A percentile compares a stretch with the other conserved stretches of the same genome.
Evolutionary conservation across 495 filamentous ascomycete species (phyloP).

Genomic region (Niebla homalea): DNA sequence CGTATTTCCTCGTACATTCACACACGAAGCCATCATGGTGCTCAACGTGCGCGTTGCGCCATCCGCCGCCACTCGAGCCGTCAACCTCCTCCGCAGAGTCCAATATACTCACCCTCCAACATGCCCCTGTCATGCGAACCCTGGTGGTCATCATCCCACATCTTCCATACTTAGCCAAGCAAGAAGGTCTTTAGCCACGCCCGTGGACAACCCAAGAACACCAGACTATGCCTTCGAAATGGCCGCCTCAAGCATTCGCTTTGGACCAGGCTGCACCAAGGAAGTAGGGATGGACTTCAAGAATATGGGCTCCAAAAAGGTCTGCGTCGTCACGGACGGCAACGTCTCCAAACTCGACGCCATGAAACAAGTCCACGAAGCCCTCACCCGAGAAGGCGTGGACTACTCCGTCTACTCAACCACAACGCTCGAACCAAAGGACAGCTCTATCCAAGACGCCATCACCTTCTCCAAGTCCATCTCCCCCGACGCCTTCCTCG

Average conservation of each 20-base stretch:
- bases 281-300: slow-evolving; percentile 98
- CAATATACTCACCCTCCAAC: slow-evolving; percentile 80
- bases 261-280: slow-evolving; percentile 82
- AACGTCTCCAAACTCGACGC: slow-evolving; percentile 68
- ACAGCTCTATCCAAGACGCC: slow-evolving; percentile 75
- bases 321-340: slow-evolving; percentile 80
- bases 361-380: slow-evolving; percentile 72
- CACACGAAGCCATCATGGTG: slow-evolving; percentile 5
- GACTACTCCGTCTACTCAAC: slow-evolving; percentile 68
- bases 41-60: slow-evolving; percentile 41
- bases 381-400: slow-evolving; percentile 61
- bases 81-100: slow-evolving; percentile 71
- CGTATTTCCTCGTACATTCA: too few species aligned
- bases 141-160: slow-evolving; percentile 46
- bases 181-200: slow-evolving; percentile 55
- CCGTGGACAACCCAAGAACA: slow-evolving; percentile 52
- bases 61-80: slow-evolving; percentile 62
- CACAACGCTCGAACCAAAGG: slow-evolving; percentile 79
- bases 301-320: slow-evolving; percentile 75
- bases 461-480: slow-evolving; percentile 72
- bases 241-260: slow-evolving; percentile 84
- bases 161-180: slow-evolving; percentile 40
- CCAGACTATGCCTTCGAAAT: slow-evolving; percentile 99
- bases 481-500: slow-evolving; percentile 74
- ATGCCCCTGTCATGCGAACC: slow-evolving; percentile 88